phyloP scores from a whole-genome alignment of 2,329 filamentous ascomycete genomes.

The Ophiostoma fasciatum region DNA sequence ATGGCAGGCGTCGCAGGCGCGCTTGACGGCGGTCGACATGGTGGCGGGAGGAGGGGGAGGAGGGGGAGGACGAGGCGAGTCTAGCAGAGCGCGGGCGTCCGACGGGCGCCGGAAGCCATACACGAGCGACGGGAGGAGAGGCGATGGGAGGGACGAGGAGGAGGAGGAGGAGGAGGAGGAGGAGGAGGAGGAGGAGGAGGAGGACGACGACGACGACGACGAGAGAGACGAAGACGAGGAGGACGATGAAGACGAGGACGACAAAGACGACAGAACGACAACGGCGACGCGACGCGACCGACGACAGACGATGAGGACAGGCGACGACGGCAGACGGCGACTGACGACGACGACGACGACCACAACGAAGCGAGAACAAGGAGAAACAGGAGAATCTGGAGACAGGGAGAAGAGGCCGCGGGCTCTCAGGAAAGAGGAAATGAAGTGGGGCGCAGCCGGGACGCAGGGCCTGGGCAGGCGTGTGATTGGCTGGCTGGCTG shows the following conservation, averaged over 20 bases:
- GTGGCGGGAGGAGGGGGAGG: slow-evolving; percentile 5
- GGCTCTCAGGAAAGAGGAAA: no score
- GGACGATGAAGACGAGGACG: neutral
- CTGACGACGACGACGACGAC: no score
- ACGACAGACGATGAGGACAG: neutral
- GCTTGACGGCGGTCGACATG: slow-evolving; percentile 39
- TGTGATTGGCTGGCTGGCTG: neutral
- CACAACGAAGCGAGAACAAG: neutral
- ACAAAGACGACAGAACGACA: neutral
- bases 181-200: neutral
- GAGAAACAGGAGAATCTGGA: neutral
- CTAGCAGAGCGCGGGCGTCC: neutral
- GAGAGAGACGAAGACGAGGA: neutral
- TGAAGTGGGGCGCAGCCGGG: slow-evolving; percentile 2
- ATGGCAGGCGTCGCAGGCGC: slow-evolving; percentile 60
- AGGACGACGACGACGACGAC: neutral
- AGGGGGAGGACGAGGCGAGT: no score
- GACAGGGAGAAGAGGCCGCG: no score
- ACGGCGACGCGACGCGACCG: neutral
- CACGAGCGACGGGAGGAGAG: neutral
- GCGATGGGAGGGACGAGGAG: no score
- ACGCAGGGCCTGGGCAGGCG: neutral
- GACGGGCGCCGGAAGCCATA: neutral
- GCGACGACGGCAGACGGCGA: no score
- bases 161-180: no score